Evolutionary conservation across 2,329 filamentous ascomycete genomes (phyloP).

Genomic region (Pseudocercospora fijiensis): DNA sequence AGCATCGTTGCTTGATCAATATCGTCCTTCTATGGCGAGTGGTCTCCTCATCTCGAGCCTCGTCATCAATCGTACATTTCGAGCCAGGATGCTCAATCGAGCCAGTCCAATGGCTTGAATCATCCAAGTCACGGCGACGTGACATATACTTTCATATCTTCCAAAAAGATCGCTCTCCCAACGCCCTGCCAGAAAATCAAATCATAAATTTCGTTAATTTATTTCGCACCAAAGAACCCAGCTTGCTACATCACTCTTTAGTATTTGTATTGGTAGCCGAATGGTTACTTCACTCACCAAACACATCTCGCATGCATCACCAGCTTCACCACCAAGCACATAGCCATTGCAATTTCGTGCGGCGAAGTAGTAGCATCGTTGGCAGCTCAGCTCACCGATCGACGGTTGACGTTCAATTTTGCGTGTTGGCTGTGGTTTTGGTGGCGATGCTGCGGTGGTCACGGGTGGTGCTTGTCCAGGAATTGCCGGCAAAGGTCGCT

Average conservation of each 20-base stretch:
- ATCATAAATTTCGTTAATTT: slow-evolving; percentile 6
- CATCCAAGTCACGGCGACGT: not conserved
- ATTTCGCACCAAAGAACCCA: slow-evolving; percentile 35
- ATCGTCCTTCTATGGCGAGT: not conserved
- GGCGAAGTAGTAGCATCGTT: slow-evolving; percentile 40
- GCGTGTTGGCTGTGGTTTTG: slow-evolving; percentile 8
- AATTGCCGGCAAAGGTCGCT: slow-evolving; percentile 25
- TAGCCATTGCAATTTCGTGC: slow-evolving; percentile 40
- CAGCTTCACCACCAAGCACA: slow-evolving; percentile 36
- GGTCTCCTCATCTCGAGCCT: slow-evolving; percentile 3
- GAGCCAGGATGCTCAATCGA: not conserved
- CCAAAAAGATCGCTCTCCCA: not conserved
- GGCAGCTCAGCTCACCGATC: slow-evolving; percentile 35
- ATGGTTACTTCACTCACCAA: slow-evolving; percentile 25
- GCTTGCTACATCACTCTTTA: slow-evolving; percentile 29
- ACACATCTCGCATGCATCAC: slow-evolving; percentile 39
- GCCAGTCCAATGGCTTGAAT: not conserved
- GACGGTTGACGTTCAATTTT: slow-evolving; percentile 18
- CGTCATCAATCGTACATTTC: not conserved
- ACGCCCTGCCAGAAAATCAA: slow-evolving; percentile 12
- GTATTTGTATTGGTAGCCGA: not conserved
- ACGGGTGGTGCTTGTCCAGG: slow-evolving; percentile 16
- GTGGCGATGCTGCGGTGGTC: not conserved
- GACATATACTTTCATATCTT: not conserved
- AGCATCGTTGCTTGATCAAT: not conserved